These are phyloP conservation scores for Vigna nakashimae DNA, from an alignment of 306 rosid genomes.

Conservation along the genomic window DNA sequence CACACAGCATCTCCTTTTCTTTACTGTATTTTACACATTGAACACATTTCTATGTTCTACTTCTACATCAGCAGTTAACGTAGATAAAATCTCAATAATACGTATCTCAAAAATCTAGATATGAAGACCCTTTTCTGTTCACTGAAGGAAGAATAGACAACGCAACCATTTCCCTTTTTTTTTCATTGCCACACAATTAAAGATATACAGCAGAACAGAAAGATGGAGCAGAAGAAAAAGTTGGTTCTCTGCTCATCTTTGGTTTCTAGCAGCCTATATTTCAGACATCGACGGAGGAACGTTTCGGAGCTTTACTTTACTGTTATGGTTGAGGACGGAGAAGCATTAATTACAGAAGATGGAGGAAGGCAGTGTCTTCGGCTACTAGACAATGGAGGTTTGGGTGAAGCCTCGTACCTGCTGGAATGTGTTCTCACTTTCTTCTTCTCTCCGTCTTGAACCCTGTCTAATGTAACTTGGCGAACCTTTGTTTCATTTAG, in stretches of 20 bases:
- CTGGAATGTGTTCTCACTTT: constrained; percentile 71
- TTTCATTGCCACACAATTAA: constrained; percentile 1
- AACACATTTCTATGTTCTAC: constrained; percentile 16
- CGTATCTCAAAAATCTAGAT: background rate
- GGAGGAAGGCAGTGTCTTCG: constrained; percentile 64
- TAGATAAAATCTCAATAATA: background rate
- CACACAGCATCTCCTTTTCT: background rate
- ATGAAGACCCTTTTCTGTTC: constrained; percentile 25
- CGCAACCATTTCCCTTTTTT: constrained; percentile 42
- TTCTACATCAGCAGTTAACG: constrained; percentile 6
- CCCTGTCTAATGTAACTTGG: constrained; percentile 50
- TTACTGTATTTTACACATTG: constrained; percentile 33
- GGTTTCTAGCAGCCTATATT: constrained; percentile 52
- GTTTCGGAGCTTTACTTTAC: constrained; percentile 61
- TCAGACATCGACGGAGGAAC: constrained; percentile 28
- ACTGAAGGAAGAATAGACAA: constrained; percentile 40
- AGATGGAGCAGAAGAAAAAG: constrained; percentile 32
- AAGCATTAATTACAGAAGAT: constrained; percentile 64
- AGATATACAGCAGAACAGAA: constrained; percentile 38
- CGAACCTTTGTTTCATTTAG: constrained; percentile 74
- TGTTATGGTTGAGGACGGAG: constrained; percentile 61
- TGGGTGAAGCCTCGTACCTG: constrained; percentile 52
- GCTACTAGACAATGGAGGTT: constrained; percentile 46
- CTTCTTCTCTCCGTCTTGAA: constrained; percentile 64
- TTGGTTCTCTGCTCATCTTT: constrained; percentile 46